Conservation (phyloP, 257 asterid genomes). For the Nicotiana attenuata region DNA sequence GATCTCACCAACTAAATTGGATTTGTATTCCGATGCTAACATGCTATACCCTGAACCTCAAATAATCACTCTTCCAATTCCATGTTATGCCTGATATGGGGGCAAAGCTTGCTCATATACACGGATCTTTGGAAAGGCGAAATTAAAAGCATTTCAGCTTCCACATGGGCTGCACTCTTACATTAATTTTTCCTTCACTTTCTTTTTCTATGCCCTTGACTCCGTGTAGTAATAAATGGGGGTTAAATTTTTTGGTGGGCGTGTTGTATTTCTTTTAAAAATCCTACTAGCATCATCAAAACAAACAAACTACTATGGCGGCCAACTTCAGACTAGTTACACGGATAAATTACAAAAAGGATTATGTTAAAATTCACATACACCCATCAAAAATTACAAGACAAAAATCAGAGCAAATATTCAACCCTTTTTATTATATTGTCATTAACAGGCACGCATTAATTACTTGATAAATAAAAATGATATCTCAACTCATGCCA, state of each 20-base stretch:
- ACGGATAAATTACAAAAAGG: neutral
- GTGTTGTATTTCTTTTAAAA: neutral
- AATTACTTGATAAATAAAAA: neutral
- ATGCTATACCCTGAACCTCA: too few relatives aligned
- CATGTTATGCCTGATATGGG: neutral
- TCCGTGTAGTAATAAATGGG: neutral
- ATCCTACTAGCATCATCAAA: neutral
- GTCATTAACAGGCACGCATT: neutral
- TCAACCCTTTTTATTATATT: neutral
- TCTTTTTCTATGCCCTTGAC: neutral
- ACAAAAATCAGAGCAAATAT: neutral
- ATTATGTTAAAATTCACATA: neutral
- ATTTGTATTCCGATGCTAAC: too few relatives aligned
- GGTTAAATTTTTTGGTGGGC: neutral
- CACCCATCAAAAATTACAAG: neutral
- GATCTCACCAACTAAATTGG: too few relatives aligned
- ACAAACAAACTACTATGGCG: neutral
- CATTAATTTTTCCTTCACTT: neutral
- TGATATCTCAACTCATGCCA: neutral
- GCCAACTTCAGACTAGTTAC: neutral
- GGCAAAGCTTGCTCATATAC: constrained; percentile 1
- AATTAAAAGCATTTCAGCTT: neutral
- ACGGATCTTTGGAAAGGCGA: constrained; percentile 11
- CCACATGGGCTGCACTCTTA: neutral
- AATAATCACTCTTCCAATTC: neutral